Evolutionary conservation across 2,329 filamentous ascomycete species (phyloP), one percentile per base, ranked within the genome.

Genomic region (Periconia sp.): DNA sequence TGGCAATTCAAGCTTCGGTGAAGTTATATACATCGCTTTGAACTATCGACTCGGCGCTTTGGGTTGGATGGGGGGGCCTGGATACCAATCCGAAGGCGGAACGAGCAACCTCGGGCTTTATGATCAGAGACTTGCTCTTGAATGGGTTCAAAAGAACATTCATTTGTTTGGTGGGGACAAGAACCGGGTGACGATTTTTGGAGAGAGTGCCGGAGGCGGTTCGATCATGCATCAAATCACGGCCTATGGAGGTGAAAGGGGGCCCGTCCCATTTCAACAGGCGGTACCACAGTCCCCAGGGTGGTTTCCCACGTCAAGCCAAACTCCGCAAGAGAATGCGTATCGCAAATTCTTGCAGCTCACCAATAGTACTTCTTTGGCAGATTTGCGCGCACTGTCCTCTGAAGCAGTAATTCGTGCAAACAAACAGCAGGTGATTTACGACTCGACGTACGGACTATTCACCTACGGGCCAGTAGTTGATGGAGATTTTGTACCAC

Each of bases 11-110:
- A 65, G 66, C 1, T 60, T 65, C 6, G 74, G 74, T 20, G 78
- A 77, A 8, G 65, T 80, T 30, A 70, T 81, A 17, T 74, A 76
- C 5, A 74, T 79, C 1, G 68, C 72, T 14, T 64, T 81, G 30
- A 78, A 80, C 56, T 80, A 80, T 53, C 75, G 78, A 57, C 64
- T 81, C 0, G 79, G 79, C 19, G 71, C 71, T 10, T 57, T 74
- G 41, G 74, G 74, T 17, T 76, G 63, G 54, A 56, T 58, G 33
- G 57, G 65, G 10, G 74, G 74, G 1, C 69, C 72, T 3, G 66
- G 64, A 1, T 73, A 63, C 50, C 64, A 72, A 41, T 65, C 67
- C 7, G 64, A 72, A 46, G 71, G 70, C 20, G 72, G 71, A 30
- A 58, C 62, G 1, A 61, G 63, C 43, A 76, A 76, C 46, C 50